These are phyloP conservation scores for Lepidium campestre DNA, from an alignment of 441 rosid species.

Conservation along the genomic window DNA sequence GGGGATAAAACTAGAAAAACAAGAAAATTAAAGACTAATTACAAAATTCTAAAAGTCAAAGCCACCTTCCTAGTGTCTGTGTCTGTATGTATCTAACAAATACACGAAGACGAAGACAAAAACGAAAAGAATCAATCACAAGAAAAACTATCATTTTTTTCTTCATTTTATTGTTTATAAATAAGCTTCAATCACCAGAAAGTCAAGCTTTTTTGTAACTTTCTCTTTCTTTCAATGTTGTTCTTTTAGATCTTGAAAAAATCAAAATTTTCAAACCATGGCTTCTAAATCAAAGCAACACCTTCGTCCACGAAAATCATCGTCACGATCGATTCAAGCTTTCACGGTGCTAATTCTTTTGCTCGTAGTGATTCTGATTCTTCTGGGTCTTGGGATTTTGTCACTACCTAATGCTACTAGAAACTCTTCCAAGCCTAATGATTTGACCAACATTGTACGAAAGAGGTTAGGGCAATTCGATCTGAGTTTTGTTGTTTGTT, in stretches of 20 bases:
- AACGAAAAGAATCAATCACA: conserved; percentile 11
- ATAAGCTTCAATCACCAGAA: neutral
- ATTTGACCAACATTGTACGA: conserved; percentile 58
- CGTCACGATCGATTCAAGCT: conserved; percentile 50
- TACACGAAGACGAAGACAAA: conserved; percentile 23
- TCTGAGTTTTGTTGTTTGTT: neutral
- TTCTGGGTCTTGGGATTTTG: conserved; percentile 63
- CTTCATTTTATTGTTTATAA: neutral
- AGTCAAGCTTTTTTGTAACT: neutral
- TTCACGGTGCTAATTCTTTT: conserved; percentile 46
- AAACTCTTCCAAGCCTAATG: conserved; percentile 47
- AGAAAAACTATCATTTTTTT: neutral
- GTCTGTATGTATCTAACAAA: conserved; percentile 28
- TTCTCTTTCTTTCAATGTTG: conserved; percentile 2
- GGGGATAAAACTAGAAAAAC: neutral
- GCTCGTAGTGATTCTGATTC: conserved; percentile 61
- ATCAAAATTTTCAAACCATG: conserved; percentile 23
- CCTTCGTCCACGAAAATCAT: conserved; percentile 57
- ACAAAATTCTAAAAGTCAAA: conserved; percentile 13
- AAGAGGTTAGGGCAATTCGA: conserved; percentile 33
- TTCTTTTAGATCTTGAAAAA: conserved; percentile 15
- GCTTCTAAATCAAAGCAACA: conserved; percentile 52
- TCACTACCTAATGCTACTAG: conserved; percentile 55
- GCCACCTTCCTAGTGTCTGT: conserved; percentile 19
- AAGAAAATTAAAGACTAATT: neutral